Percentiles rank a stretch among this genome's conserved stretches.
Evolutionary conservation across 331 rosid genomes (phyloP).

Genomic region (Dryas integrifolia): DNA sequence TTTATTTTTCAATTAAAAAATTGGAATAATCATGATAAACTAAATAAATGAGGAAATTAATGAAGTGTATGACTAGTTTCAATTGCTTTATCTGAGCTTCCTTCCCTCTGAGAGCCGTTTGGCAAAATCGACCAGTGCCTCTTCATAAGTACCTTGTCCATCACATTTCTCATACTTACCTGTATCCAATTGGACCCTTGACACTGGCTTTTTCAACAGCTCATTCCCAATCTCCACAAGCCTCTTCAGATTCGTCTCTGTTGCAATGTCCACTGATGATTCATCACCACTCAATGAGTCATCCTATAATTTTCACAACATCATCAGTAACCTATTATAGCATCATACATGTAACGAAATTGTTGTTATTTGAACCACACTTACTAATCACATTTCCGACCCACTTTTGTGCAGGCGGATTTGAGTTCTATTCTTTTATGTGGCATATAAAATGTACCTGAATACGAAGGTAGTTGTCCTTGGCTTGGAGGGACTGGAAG

Average conservation of each 20-base stretch:
- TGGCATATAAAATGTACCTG: constrained; percentile 18
- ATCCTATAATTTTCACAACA: constrained; percentile 13
- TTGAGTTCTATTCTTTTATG: too few species aligned
- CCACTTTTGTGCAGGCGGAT: too few species aligned
- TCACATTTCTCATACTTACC: constrained; percentile 19
- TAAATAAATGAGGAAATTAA: too few species aligned
- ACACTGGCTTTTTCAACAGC: constrained; percentile 35
- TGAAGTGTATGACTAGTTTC: background rate
- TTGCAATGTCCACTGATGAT: constrained; percentile 30
- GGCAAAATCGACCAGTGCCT: constrained; percentile 32
- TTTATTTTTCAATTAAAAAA: too few species aligned
- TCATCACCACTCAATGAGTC: constrained; percentile 8
- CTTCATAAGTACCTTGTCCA: constrained; percentile 34
- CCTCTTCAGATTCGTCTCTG: constrained; percentile 26
- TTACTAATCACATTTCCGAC: too few species aligned
- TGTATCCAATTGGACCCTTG: constrained; percentile 35
- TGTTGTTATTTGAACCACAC: background rate
- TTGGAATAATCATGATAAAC: too few species aligned
- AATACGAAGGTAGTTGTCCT: constrained; percentile 37
- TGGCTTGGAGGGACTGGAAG: constrained; percentile 22
- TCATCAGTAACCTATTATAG: background rate
- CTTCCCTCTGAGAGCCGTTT: constrained; percentile 23
- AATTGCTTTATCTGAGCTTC: constrained; percentile 9
- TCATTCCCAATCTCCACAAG: constrained; percentile 34
- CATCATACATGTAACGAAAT: background rate